Conservation (phyloP, 192 early-diverging fungal species). For the Polychytrium aggregatum region DNA sequence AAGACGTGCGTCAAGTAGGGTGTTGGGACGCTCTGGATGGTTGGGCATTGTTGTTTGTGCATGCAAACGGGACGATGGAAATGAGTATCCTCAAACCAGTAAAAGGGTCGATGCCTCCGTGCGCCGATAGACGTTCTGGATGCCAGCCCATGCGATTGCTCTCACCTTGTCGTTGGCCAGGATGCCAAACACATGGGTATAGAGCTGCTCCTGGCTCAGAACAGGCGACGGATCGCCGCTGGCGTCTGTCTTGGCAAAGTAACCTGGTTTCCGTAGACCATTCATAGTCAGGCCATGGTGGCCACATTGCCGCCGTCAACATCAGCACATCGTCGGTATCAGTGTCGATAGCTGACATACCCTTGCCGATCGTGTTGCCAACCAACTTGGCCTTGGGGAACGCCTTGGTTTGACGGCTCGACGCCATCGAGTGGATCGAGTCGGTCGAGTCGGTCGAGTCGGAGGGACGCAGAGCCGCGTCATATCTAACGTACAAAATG, state of each 20-base stretch:
- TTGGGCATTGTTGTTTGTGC: too few relatives aligned
- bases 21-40: constrained; percentile 3
- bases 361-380: not conserved
- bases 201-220: constrained; percentile 10
- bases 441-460: too few relatives aligned
- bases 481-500: too few relatives aligned
- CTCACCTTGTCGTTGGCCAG: constrained; percentile 5
- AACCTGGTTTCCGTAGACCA: not conserved
- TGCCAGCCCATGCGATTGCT: too few relatives aligned
- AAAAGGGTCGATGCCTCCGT: too few relatives aligned
- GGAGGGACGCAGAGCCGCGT: too few relatives aligned
- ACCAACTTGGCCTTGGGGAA: too few relatives aligned
- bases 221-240: not conserved
- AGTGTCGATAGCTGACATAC: not conserved
- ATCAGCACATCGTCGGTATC: not conserved
- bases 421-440: too few relatives aligned
- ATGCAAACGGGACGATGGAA: too few relatives aligned
- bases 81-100: too few relatives aligned
- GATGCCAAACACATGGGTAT: constrained; percentile 1
- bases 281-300: not conserved
- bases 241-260: not conserved
- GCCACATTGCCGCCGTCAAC: not conserved
- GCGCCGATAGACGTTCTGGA: too few relatives aligned
- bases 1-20: constrained; percentile 5
- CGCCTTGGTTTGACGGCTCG: too few relatives aligned